phyloP scores from a whole-genome alignment of 2,329 filamentous ascomycete genomes.

The Ophiobolus disseminans region DNA sequence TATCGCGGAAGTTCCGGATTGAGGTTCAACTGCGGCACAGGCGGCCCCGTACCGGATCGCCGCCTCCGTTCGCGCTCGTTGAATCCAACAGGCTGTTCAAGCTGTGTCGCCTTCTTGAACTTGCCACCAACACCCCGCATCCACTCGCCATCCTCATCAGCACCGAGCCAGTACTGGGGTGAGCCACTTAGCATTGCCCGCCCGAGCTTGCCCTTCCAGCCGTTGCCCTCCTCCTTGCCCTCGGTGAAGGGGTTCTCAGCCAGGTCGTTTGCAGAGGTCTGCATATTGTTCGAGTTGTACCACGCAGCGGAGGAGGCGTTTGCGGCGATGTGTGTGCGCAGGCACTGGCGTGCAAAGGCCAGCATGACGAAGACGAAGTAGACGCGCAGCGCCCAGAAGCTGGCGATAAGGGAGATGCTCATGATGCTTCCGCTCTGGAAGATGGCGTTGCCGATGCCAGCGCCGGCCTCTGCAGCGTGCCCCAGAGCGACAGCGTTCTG shows the following conservation, averaged over 20 bases:
- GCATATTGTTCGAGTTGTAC: conserved; percentile 44
- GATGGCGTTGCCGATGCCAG: conserved; percentile 68
- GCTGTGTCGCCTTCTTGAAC: conserved; percentile 59
- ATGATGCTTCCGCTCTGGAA: conserved; percentile 72
- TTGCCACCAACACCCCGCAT: conserved; percentile 67
- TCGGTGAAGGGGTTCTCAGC: conserved; percentile 74
- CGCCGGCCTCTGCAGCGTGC: conserved; percentile 45
- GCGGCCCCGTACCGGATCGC: conserved; percentile 67
- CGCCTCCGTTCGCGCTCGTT: conserved; percentile 66
- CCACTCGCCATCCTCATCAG: conserved; percentile 71
- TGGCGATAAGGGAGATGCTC: conserved; percentile 77
- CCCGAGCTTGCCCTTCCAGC: conserved; percentile 81
- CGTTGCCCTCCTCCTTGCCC: conserved; percentile 75
- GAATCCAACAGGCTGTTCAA: conserved; percentile 53
- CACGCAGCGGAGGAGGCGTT: conserved; percentile 55
- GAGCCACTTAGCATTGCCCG: conserved; percentile 77
- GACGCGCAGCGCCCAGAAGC: conserved; percentile 75
- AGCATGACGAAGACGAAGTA: conserved; percentile 88
- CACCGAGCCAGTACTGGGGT: conserved; percentile 81
- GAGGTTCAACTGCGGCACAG: conserved; percentile 46
- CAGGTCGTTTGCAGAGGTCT: conserved; percentile 53
- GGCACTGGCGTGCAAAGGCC: conserved; percentile 77
- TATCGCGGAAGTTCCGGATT: conserved; percentile 31
- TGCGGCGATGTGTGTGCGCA: conserved; percentile 70
- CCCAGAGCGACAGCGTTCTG: conserved; percentile 62